phyloP scores from a whole-genome alignment of 768 basidiomycete genomes.

The Sutorius australiensis region DNA sequence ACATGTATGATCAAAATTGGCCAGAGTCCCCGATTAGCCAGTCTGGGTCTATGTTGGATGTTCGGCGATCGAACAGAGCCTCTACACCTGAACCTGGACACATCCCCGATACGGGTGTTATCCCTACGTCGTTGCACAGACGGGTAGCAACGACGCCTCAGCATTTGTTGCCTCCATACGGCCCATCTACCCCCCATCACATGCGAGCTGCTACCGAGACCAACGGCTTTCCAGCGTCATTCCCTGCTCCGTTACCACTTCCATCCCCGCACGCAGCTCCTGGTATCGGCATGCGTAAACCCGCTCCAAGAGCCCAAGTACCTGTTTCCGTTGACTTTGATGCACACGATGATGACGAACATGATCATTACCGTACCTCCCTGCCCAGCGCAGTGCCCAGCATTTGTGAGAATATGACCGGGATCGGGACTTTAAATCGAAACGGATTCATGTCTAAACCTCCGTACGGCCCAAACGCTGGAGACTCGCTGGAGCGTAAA shows the following conservation, averaged over 20 bases:
- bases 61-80: constrained; percentile 32
- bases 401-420: constrained; percentile 61
- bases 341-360: constrained; percentile 33
- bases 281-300: constrained; percentile 52
- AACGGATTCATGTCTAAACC: constrained; percentile 23
- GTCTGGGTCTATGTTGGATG: constrained; percentile 34
- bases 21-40: constrained; percentile 36
- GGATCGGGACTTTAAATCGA: constrained; percentile 45
- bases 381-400: constrained; percentile 54
- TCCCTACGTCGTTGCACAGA: constrained; percentile 30
- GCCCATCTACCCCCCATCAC: constrained; percentile 27
- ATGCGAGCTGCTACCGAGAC: constrained; percentile 34
- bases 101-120: constrained; percentile 21
- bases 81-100: constrained; percentile 30
- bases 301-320: constrained; percentile 58
- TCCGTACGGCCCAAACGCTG: constrained; percentile 8
- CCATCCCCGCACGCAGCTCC: constrained; percentile 25
- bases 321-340: constrained; percentile 54
- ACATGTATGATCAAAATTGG: constrained; percentile 29
- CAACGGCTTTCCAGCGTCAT: constrained; percentile 19
- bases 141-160: constrained; percentile 32
- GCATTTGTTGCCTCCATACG: constrained; percentile 16
- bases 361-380: constrained; percentile 37
- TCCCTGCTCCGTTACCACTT: constrained; percentile 15
- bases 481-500: constrained; percentile 9